These are phyloP conservation scores for Skeletonema costatum DNA, from an alignment of 108 stramenopile genomes.

Conservation along the genomic window DNA sequence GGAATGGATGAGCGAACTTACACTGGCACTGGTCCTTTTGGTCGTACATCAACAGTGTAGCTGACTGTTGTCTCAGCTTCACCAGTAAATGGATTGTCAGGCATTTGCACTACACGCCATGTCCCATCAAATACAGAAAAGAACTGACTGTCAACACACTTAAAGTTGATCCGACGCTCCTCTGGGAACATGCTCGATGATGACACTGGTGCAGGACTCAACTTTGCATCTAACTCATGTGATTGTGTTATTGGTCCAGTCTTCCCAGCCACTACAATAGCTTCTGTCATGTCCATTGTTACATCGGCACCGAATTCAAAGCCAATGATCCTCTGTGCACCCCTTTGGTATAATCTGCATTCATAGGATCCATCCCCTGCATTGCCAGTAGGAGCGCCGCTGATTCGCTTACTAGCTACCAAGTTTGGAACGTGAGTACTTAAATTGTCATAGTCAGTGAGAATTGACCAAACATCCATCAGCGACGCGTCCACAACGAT, in stretches of 20 bases:
- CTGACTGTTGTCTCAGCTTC: conserved; percentile 53
- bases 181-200: conserved; percentile 32
- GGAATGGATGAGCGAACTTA: neutral
- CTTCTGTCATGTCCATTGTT: conserved; percentile 72
- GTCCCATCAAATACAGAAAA: conserved; percentile 65
- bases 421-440: conserved; percentile 69
- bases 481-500: conserved; percentile 58
- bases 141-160: conserved; percentile 69
- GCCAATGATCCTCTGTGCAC: conserved; percentile 78
- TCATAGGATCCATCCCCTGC: conserved; percentile 39
- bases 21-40: conserved; percentile 76
- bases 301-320: conserved; percentile 76
- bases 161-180: conserved; percentile 60
- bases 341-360: conserved; percentile 68
- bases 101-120: conserved; percentile 42
- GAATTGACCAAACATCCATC: conserved; percentile 62
- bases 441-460: conserved; percentile 75
- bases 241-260: neutral
- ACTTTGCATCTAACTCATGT: conserved; percentile 1
- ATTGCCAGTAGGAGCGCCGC: conserved; percentile 3
- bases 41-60: conserved; percentile 70
- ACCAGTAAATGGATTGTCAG: conserved; percentile 30
- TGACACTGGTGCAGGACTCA: neutral
- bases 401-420: conserved; percentile 48
- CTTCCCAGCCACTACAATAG: conserved; percentile 22